phyloP scores from a whole-genome alignment of 1,139 yeast genomes.

The Geotrichum klebahnii region DNA sequence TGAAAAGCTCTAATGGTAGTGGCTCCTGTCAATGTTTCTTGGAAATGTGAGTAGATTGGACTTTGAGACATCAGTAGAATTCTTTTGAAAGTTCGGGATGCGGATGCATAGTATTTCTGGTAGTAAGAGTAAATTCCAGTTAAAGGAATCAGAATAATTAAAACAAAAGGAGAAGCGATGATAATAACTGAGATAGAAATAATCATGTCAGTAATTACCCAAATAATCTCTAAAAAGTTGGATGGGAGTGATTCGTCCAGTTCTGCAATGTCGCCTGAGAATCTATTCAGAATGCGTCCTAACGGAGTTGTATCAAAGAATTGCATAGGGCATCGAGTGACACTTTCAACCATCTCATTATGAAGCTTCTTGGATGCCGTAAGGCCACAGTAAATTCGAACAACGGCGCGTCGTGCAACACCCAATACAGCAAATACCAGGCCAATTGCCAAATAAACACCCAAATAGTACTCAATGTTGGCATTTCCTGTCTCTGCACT shows the following conservation, averaged over 20 bases:
- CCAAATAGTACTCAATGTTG: slow-evolving; percentile 58
- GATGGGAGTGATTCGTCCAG: slow-evolving; percentile 58
- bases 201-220: slow-evolving; percentile 51
- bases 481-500: slow-evolving; percentile 65
- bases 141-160: slow-evolving; percentile 46
- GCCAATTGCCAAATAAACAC: slow-evolving; percentile 67
- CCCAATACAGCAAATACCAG: slow-evolving; percentile 55
- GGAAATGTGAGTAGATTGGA: slow-evolving; percentile 72
- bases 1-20: slow-evolving; percentile 58
- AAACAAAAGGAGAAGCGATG: slow-evolving; percentile 62
- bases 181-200: slow-evolving; percentile 68
- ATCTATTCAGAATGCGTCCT: slow-evolving; percentile 67
- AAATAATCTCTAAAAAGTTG: slow-evolving; percentile 45
- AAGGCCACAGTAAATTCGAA: slow-evolving; percentile 78
- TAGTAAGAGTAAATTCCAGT: slow-evolving; percentile 67
- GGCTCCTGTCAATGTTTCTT: slow-evolving; percentile 71
- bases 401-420: slow-evolving; percentile 58
- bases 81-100: slow-evolving; percentile 76
- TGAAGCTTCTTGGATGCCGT: slow-evolving; percentile 77
- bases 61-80: slow-evolving; percentile 75
- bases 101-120: slow-evolving; percentile 76
- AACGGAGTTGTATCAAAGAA: slow-evolving; percentile 65
- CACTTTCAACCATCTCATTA: slow-evolving; percentile 70
- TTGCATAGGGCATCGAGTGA: slow-evolving; percentile 71
- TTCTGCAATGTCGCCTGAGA: slow-evolving; percentile 65